Conservation (phyloP, 1,284 basidiomycete species). For the Ustilago tritici region DNA sequence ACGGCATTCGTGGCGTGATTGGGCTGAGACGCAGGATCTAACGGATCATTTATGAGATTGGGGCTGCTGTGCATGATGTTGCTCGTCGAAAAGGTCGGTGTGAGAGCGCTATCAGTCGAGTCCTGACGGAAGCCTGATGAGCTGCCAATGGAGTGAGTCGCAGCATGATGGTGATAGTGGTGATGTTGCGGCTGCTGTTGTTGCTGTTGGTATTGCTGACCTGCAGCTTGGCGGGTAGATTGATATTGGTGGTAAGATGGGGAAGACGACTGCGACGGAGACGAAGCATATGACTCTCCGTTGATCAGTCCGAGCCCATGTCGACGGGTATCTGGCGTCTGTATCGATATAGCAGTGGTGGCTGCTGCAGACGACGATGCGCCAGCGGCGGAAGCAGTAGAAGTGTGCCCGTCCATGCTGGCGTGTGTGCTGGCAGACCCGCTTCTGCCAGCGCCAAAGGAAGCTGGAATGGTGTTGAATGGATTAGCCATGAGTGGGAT, state of each 20-base stretch:
- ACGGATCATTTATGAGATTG: conserved; percentile 16
- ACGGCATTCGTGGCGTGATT: conserved; percentile 6
- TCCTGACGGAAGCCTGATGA: conserved; percentile 29
- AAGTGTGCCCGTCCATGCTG: conserved; percentile 21
- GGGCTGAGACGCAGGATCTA: conserved; percentile 16
- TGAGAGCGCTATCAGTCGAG: conserved; percentile 31
- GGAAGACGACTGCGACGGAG: conserved; percentile 20
- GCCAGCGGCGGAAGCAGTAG: conserved; percentile 11
- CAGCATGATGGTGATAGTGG: conserved; percentile 24
- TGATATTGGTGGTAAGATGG: conserved; percentile 30
- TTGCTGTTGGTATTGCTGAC: conserved; percentile 15
- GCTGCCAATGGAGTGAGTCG: conserved; percentile 32
- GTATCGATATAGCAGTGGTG: conserved; percentile 3
- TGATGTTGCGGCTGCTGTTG: conserved; percentile 8
- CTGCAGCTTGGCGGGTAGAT: conserved; percentile 16
- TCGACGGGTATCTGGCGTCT: conserved; percentile 26
- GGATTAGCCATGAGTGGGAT: conserved; percentile 5
- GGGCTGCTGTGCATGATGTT: conserved; percentile 28
- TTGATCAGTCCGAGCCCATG: conserved; percentile 29
- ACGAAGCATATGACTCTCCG: conserved; percentile 23
- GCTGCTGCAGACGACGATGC: conserved; percentile 22
- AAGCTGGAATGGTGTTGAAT: conserved; percentile 13
- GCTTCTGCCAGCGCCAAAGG: conserved; percentile 14
- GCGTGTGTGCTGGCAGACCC: conserved; percentile 30
- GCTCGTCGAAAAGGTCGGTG: conserved; percentile 30